phyloP scores from a whole-genome alignment of 1,284 basidiomycete species.

The Phylloporus sp. region DNA sequence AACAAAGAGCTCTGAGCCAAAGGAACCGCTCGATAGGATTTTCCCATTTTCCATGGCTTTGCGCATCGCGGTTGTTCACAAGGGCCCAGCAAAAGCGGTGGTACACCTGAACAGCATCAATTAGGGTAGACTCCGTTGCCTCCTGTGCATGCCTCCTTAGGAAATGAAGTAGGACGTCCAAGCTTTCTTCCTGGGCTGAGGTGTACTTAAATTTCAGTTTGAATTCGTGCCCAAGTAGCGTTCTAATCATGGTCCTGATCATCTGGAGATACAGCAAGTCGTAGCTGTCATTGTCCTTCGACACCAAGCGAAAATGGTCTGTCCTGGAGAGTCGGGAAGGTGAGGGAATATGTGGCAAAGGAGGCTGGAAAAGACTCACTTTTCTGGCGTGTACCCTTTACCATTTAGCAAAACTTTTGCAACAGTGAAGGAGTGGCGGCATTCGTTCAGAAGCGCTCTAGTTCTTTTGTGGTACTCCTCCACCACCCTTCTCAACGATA shows the following conservation, averaged over 20 bases:
- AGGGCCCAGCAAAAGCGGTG: conserved; percentile 5
- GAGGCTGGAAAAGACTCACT: not conserved
- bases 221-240: not conserved
- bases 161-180: not conserved
- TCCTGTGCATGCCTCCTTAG: not conserved
- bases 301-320: not conserved
- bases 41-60: not conserved
- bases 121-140: not conserved
- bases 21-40: conserved; percentile 8
- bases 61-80: not conserved
- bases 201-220: conserved; percentile 4
- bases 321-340: not conserved
- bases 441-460: not conserved
- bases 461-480: not conserved
- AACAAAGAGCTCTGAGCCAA: conserved; percentile 2
- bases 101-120: not conserved
- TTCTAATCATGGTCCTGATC: conserved; percentile 3
- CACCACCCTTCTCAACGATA: not conserved
- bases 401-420: conserved; percentile 4
- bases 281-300: not conserved
- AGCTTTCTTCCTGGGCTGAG: not conserved
- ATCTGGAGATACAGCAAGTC: conserved; percentile 4
- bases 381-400: not conserved
- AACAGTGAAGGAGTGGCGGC: not conserved
- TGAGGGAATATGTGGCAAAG: not conserved